These are phyloP conservation scores for Solanum lignicaule DNA, from an alignment of 257 asterid species.

Conservation along the genomic window DNA sequence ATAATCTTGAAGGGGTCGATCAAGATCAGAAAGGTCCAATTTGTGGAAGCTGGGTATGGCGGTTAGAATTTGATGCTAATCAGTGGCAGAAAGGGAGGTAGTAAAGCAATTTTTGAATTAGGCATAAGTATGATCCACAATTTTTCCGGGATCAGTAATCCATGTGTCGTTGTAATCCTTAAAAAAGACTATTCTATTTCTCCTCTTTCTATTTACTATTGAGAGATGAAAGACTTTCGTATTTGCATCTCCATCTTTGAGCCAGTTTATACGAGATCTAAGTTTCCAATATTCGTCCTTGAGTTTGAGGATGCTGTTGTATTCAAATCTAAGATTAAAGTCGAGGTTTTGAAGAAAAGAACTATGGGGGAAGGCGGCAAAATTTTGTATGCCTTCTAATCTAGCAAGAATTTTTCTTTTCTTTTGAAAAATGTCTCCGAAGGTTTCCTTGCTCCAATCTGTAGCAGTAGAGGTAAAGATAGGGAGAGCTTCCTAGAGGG, in stretches of 20 bases:
- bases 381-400: too few relatives aligned
- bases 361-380: too few relatives aligned
- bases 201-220: too few relatives aligned
- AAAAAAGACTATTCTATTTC: not conserved
- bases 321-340: too few relatives aligned
- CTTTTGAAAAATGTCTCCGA: too few relatives aligned
- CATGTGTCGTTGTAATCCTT: not conserved
- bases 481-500: too few relatives aligned
- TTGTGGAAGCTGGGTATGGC: not conserved
- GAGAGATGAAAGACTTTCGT: not conserved
- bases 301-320: too few relatives aligned
- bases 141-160: not conserved
- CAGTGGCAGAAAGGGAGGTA: not conserved
- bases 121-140: not conserved
- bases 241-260: not conserved
- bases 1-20: not conserved
- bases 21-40: not conserved
- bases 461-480: too few relatives aligned
- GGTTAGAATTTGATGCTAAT: not conserved
- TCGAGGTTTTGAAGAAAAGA: too few relatives aligned
- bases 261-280: not conserved
- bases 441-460: too few relatives aligned
- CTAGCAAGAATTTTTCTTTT: too few relatives aligned
- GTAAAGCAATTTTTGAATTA: not conserved
- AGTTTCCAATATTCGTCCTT: too few relatives aligned